These are phyloP conservation scores for Cladophialophora psammophila DNA, from an alignment of 2,329 filamentous ascomycete species.

Conservation along the genomic window DNA sequence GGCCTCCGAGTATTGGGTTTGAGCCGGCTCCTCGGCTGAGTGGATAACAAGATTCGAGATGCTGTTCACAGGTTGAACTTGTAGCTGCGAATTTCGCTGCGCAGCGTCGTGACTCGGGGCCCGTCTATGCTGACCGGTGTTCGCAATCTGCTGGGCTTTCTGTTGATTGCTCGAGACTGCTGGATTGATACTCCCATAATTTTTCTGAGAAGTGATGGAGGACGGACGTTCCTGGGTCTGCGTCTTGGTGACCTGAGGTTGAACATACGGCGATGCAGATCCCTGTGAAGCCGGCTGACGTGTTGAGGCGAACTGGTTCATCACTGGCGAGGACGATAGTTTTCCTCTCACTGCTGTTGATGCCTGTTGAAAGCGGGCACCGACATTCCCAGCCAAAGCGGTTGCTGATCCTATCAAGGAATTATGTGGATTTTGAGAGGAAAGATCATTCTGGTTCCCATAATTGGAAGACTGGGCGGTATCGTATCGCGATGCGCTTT, in stretches of 20 bases:
- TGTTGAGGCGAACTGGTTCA: conserved; percentile 10
- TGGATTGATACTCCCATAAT: background rate
- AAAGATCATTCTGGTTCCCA: conserved; percentile 21
- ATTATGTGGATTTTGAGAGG: conserved; percentile 25
- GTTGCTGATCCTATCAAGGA: conserved; percentile 31
- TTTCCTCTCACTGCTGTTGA: conserved; percentile 10
- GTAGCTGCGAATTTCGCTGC: background rate
- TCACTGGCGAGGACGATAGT: conserved; percentile 25
- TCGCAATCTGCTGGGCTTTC: conserved; percentile 14
- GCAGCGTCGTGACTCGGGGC: conserved; percentile 10
- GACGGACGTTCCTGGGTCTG: conserved; percentile 17
- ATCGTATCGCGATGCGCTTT: conserved; percentile 14
- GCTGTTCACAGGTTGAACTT: conserved; percentile 24
- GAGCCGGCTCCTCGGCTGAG: conserved; percentile 22
- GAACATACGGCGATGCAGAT: conserved; percentile 33
- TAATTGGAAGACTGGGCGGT: conserved; percentile 13
- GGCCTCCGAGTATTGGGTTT: conserved; percentile 16
- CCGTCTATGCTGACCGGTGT: conserved; percentile 10
- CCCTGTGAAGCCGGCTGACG: conserved; percentile 1
- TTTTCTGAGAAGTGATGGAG: conserved; percentile 12
- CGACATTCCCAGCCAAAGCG: conserved; percentile 35
- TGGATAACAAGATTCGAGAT: conserved; percentile 36
- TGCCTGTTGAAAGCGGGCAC: conserved; percentile 29
- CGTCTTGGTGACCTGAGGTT: conserved; percentile 8
- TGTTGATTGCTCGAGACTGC: conserved; percentile 1